phyloP scores from a whole-genome alignment of 2,329 filamentous ascomycete genomes.

The Chaetomium olivaceum region DNA sequence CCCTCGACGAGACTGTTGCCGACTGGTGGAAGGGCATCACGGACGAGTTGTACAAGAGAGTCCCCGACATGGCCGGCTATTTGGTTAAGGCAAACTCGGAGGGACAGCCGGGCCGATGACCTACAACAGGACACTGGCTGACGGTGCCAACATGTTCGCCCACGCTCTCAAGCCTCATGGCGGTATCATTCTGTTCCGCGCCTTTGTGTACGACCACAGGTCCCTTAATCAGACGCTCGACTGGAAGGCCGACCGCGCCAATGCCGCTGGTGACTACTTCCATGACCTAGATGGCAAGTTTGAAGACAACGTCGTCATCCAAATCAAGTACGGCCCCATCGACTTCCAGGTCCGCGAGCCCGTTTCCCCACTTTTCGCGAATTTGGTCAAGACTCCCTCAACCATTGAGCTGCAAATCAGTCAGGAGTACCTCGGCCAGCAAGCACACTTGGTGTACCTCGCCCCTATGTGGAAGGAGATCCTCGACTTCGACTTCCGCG shows the following conservation, averaged over 20 bases:
- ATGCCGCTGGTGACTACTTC: conserved; percentile 69
- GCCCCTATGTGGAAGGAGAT: conserved; percentile 68
- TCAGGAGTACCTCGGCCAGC: conserved; percentile 72
- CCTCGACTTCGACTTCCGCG: conserved; percentile 65
- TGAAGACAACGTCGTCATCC: conserved; percentile 68
- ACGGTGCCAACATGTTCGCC: conserved; percentile 70
- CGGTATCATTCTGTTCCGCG: conserved; percentile 68
- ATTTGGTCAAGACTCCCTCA: conserved; percentile 45
- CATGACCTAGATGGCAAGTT: conserved; percentile 64
- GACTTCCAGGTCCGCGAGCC: conserved; percentile 74
- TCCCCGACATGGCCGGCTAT: conserved; percentile 70
- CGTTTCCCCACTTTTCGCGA: conserved; percentile 62
- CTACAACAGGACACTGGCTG: conserved; percentile 68
- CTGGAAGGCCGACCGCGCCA: conserved; percentile 69
- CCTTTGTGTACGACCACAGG: conserved; percentile 66
- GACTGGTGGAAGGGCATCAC: conserved; percentile 64
- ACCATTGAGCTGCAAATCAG: conserved; percentile 67
- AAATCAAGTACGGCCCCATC: conserved; percentile 74
- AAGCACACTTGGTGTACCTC: conserved; percentile 67
- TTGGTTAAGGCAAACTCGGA: conserved; percentile 72
- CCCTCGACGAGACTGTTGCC: conserved; percentile 60
- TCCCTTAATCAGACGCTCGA: conserved; percentile 52
- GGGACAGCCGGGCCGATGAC: conserved; percentile 67
- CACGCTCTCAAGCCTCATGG: conserved; percentile 57
- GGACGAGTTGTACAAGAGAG: conserved; percentile 55